These are phyloP conservation scores for Aspergillus coremiiformis DNA, from an alignment of 495 filamentous ascomycete species.

Conservation along the genomic window DNA sequence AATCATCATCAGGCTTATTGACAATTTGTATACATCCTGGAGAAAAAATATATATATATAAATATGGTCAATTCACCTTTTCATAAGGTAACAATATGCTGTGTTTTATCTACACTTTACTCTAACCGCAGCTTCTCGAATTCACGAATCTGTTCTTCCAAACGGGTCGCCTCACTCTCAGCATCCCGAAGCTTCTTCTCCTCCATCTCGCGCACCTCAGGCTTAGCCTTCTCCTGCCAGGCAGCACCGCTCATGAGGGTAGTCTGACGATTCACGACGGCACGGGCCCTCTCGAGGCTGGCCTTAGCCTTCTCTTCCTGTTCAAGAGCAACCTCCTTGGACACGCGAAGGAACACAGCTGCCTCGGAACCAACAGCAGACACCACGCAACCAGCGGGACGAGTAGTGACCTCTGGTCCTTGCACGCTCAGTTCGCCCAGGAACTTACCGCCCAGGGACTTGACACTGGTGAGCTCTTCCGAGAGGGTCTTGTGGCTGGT, in stretches of 20 bases:
- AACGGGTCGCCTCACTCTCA: conserved; percentile 45
- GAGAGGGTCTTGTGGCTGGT: conserved; percentile 49
- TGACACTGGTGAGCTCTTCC: conserved; percentile 52
- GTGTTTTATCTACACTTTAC: conserved; percentile 16
- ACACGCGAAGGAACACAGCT: conserved; percentile 63
- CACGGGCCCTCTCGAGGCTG: conserved; percentile 36
- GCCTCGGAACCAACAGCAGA: conserved; percentile 58
- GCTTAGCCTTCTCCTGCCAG: conserved; percentile 42
- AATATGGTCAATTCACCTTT: conserved; percentile 2
- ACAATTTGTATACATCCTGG: too few relatives aligned
- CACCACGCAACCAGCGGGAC: conserved; percentile 63
- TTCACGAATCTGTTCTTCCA: conserved; percentile 48
- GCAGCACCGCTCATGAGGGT: conserved; percentile 27
- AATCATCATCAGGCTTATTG: not conserved
- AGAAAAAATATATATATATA: conserved; percentile 1
- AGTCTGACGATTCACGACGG: conserved; percentile 29
- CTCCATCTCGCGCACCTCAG: conserved; percentile 52
- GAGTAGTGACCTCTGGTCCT: conserved; percentile 41
- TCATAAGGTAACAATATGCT: not conserved
- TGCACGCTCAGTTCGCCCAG: conserved; percentile 44
- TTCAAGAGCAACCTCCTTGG: conserved; percentile 60
- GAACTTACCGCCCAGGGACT: conserved; percentile 57
- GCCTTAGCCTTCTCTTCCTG: conserved; percentile 56
- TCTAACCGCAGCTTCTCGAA: conserved; percentile 44
- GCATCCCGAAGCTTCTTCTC: conserved; percentile 51